Percentiles rank a stretch among this genome's conserved stretches.
Evolutionary conservation across 805 yeast genomes (phyloP).

Genomic region (Kluyveromyces lactis): DNA sequence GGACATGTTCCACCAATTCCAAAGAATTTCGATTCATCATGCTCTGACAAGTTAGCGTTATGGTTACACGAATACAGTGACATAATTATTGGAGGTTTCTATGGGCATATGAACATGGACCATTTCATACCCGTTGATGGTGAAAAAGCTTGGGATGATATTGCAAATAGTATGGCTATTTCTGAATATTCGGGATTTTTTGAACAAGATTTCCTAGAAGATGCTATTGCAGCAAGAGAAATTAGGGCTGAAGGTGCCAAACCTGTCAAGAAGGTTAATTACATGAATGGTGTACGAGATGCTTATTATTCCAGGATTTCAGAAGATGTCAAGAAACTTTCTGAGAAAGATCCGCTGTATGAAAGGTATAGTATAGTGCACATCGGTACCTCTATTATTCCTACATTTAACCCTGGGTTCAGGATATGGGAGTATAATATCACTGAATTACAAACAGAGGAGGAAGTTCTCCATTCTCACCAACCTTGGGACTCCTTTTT

Average conservation of each 20-base stretch:
- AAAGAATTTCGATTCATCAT: slow-evolving; percentile 65
- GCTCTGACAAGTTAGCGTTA: slow-evolving; percentile 66
- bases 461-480: slow-evolving; percentile 8
- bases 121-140: slow-evolving; percentile 76
- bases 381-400: slow-evolving; percentile 67
- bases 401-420: slow-evolving; percentile 77
- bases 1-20: slow-evolving; percentile 88
- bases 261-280: slow-evolving; percentile 57
- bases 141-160: slow-evolving; percentile 49
- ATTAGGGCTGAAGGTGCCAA: slow-evolving; percentile 48
- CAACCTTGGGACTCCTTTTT: slow-evolving; percentile 57
- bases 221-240: slow-evolving; percentile 30
- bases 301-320: slow-evolving; percentile 42
- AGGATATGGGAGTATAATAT: slow-evolving; percentile 83
- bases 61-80: slow-evolving; percentile 83
- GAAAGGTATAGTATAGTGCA: slow-evolving; percentile 65
- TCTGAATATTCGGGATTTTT: slow-evolving; percentile 4
- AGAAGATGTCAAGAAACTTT: slow-evolving; percentile 8
- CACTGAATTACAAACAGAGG: slow-evolving; percentile 39
- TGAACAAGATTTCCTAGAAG: slow-evolving; percentile 20
- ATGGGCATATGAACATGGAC: slow-evolving; percentile 87
- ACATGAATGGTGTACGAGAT: slow-evolving; percentile 51
- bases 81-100: slow-evolving; percentile 72
- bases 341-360: slow-evolving; percentile 30
- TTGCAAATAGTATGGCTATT: slow-evolving; percentile 16